Base-by-base conservation (phyloP, 2,329 filamentous ascomycete species). In the Tolypocladium inflatum region DNA sequence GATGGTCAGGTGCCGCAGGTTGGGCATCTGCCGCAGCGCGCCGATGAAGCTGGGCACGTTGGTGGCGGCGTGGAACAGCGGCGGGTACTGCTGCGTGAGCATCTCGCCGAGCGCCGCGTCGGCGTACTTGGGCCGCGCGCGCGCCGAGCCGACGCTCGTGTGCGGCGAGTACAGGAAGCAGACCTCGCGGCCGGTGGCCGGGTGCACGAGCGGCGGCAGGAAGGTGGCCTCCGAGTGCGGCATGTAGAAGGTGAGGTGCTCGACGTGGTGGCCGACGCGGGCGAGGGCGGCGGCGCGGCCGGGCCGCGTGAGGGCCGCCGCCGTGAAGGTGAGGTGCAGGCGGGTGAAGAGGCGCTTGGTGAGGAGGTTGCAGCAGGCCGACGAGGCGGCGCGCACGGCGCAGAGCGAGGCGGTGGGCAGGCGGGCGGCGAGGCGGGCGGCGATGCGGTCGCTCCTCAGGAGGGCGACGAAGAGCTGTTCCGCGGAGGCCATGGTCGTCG, bases 21-120 rank as follows among this genome's bases (percentile, higher is more conserved):
- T 88, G 59, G 83, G 76, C 66, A 96, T 71, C 61, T 85, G 77
- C 41, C 80, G 81, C 68, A 96, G 78, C 54, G 89, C 89, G 62
- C 85, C 80, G 65, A 93, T 86, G 74, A 96, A 96, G 43, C 89
- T 89, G 6, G 89, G 83, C 8, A 95, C 87, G 68, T 96, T 94
- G 60, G 90, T 93, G 9, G 91, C 89, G 8, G 91, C 89, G 68
- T 96, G 91, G 74, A 96, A 96, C 3, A 96, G 76, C 7, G 91
- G 90, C 56, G 90, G 90, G 67, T 95, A 96, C 73, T 96, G 91
- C 68, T 90, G 85, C 17, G 90, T 89, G 60, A 96, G 79, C 59
- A 95, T 81, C 68, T 93, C 88, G 61, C 87, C 91, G 66, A 94
- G 84, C 66, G 90, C 88, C 65, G 82, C 80, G 70, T 86, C 89